Conservation (phyloP, 345 rosid species). For the Populus euphratica region DNA sequence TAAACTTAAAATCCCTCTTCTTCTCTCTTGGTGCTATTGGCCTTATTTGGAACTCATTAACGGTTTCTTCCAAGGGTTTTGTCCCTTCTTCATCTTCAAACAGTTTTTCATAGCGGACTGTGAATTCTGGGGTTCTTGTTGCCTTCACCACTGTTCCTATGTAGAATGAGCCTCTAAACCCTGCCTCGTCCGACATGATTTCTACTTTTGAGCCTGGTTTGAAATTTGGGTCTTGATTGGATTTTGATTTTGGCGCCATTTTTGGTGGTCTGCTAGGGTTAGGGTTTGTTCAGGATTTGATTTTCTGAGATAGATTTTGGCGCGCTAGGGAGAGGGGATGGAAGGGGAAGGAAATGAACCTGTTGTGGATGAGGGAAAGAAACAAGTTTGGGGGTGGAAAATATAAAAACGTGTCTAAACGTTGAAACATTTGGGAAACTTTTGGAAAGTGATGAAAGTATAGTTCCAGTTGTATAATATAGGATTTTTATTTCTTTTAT, state of each 20-base stretch:
- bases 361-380: neutral
- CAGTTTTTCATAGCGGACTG: slow-evolving; percentile 46
- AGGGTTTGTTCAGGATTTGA: neutral
- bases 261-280: neutral
- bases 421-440: too few species aligned
- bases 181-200: slow-evolving; percentile 56
- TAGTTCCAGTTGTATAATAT: too few species aligned
- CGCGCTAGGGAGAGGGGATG: neutral
- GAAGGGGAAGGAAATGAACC: neutral
- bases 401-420: neutral
- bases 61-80: slow-evolving; percentile 40
- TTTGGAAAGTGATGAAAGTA: too few species aligned
- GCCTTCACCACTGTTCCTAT: slow-evolving; percentile 41
- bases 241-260: slow-evolving; percentile 11
- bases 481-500: too few species aligned
- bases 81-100: slow-evolving; percentile 49
- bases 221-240: slow-evolving; percentile 12
- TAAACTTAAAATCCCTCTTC: slow-evolving; percentile 34
- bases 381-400: neutral
- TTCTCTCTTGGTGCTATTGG: slow-evolving; percentile 55
- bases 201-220: slow-evolving; percentile 57
- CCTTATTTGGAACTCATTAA: slow-evolving; percentile 42
- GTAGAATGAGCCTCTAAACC: slow-evolving; percentile 75
- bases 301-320: neutral
- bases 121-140: slow-evolving; percentile 28